Percentiles rank a stretch among this genome's conserved stretches.
phyloP scores from a whole-genome alignment of 257 asterid genomes.

The Echites panduratus region DNA sequence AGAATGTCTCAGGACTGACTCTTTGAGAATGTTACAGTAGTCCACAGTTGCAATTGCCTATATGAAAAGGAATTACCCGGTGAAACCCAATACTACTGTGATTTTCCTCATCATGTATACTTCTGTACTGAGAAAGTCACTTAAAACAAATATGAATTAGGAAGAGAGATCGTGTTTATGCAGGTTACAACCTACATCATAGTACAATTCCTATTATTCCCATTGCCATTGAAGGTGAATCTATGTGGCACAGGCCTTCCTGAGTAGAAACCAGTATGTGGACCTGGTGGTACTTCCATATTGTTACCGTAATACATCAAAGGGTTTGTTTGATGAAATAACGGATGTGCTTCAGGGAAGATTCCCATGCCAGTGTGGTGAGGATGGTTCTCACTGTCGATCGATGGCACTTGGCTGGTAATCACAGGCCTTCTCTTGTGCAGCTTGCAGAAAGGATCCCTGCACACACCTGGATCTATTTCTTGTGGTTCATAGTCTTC shows the following conservation, averaged over 20 bases:
- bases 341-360: neutral
- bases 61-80: neutral
- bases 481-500: neutral
- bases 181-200: neutral
- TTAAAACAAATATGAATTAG: neutral
- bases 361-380: neutral
- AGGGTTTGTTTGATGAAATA: neutral
- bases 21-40: neutral
- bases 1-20: neutral
- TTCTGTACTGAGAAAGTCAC: neutral
- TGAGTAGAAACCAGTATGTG: neutral
- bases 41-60: neutral
- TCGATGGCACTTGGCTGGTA: neutral
- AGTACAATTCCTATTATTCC: neutral
- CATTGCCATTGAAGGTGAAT: neutral
- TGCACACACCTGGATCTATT: neutral
- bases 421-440: neutral
- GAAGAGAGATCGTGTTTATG: neutral
- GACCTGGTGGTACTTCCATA: neutral
- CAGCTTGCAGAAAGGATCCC: slow-evolving; percentile 5
- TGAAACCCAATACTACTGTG: neutral
- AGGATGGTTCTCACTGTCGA: slow-evolving; percentile 6
- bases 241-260: neutral
- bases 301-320: neutral
- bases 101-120: neutral